phyloP scores from a whole-genome alignment of 1,139 yeast species.

The Lodderomyces theae region DNA sequence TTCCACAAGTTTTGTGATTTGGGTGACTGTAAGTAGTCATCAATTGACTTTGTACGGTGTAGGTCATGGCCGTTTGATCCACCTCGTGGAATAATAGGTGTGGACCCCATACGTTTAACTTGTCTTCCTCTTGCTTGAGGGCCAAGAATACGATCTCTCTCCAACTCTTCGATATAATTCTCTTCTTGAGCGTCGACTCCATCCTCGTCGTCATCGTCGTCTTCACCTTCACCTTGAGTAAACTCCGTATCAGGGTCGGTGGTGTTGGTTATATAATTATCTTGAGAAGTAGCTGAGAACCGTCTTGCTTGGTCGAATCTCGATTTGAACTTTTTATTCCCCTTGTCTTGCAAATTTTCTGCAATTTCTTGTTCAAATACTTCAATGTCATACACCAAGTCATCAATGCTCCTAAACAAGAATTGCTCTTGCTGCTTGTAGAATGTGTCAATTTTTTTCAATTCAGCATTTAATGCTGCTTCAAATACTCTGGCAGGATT shows the following conservation, averaged over 20 bases:
- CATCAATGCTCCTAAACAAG: constrained; percentile 48
- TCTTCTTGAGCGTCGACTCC: constrained; percentile 28
- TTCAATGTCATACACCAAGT: constrained; percentile 51
- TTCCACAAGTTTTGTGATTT: constrained; percentile 38
- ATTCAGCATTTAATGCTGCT: constrained; percentile 56
- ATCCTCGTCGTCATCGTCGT: constrained; percentile 28
- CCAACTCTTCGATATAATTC: constrained; percentile 13
- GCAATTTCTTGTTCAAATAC: constrained; percentile 38
- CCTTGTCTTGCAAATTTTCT: constrained; percentile 11
- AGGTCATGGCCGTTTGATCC: constrained; percentile 12
- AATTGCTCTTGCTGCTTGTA: constrained; percentile 51
- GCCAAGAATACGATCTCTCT: constrained; percentile 8
- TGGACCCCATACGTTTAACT: constrained; percentile 13
- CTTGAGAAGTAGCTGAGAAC: constrained; percentile 19
- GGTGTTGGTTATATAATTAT: constrained; percentile 17
- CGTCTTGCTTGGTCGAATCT: constrained; percentile 6
- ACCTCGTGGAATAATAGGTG: constrained; percentile 11
- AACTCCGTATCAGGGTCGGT: constrained; percentile 36
- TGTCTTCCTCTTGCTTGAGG: constrained; percentile 8
- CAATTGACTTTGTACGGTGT: constrained; percentile 32
- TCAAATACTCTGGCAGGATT: constrained; percentile 39
- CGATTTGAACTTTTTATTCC: constrained; percentile 10
- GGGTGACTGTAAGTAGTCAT: constrained; percentile 39
- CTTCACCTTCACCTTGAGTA: constrained; percentile 27
- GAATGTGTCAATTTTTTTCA: constrained; percentile 58